A percentile compares a stretch with the other conserved stretches of the same genome.
phyloP scores from a whole-genome alignment of 495 filamentous ascomycete species.

The Penicillium pulvis region DNA sequence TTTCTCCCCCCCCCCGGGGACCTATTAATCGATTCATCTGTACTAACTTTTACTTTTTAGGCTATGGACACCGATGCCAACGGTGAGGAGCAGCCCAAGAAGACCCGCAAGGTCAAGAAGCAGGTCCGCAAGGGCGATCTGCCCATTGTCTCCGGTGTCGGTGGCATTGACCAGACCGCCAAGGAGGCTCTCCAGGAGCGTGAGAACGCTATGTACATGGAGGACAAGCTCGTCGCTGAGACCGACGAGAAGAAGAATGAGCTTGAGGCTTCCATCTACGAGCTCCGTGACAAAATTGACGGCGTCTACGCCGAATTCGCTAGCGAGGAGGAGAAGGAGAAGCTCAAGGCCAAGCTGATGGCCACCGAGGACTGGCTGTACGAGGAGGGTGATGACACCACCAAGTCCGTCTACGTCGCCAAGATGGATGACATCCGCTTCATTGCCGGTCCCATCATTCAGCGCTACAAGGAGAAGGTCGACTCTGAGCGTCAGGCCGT shows the following conservation, averaged over 20 bases:
- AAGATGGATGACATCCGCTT: slow-evolving; percentile 97
- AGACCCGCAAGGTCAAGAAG: slow-evolving; percentile 99
- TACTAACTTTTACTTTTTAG: slow-evolving; percentile 46
- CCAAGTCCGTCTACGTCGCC: slow-evolving; percentile 86
- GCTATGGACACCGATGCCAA: slow-evolving; percentile 88
- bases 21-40: slow-evolving; percentile 2
- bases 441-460: slow-evolving; percentile 86
- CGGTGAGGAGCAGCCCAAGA: slow-evolving; percentile 75
- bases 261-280: slow-evolving; percentile 95
- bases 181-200: slow-evolving; percentile 69
- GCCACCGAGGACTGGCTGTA: slow-evolving; percentile 96
- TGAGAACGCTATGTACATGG: slow-evolving; percentile 90
- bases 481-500: slow-evolving; percentile 84
- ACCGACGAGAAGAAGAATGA: slow-evolving; percentile 99
- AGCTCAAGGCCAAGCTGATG: slow-evolving; percentile 77
- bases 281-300: slow-evolving; percentile 90
- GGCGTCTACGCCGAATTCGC: slow-evolving; percentile 86
- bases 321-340: slow-evolving; percentile 89
- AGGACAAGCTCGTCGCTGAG: slow-evolving; percentile 97
- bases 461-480: slow-evolving; percentile 92
- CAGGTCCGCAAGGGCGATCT: slow-evolving; percentile 98
- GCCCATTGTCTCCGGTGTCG: slow-evolving; percentile 79
- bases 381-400: slow-evolving; percentile 93
- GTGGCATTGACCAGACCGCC: slow-evolving; percentile 67
- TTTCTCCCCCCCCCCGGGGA: background rate